These are phyloP conservation scores for Coemansia sp. DNA, from an alignment of 192 early-diverging fungal species.

Conservation along the genomic window DNA sequence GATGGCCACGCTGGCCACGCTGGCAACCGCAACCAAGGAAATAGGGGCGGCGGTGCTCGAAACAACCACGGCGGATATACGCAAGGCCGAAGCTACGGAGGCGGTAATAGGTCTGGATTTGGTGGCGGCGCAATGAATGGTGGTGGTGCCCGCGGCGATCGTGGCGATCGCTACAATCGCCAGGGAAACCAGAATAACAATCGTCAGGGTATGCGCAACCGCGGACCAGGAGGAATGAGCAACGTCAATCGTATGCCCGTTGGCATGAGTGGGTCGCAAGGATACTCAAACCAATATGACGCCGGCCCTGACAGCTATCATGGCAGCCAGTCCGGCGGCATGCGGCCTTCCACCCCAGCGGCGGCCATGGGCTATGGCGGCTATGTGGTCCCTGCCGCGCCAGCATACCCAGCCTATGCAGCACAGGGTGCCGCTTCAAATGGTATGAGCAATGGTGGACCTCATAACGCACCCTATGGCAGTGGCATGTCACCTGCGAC, in stretches of 20 bases:
- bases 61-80: slow-evolving; percentile 4
- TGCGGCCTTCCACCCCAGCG: slow-evolving; percentile 7
- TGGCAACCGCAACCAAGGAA: slow-evolving; percentile 11
- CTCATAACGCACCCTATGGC: slow-evolving; percentile 26
- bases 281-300: slow-evolving; percentile 11
- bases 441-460: slow-evolving; percentile 11
- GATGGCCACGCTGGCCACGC: slow-evolving; percentile 12
- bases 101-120: background rate
- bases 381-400: slow-evolving; percentile 29
- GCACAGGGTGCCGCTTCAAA: slow-evolving; percentile 21
- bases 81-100: slow-evolving; percentile 8
- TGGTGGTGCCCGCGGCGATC: slow-evolving; percentile 1
- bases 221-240: slow-evolving; percentile 18
- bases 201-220: slow-evolving; percentile 27
- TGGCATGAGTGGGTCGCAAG: slow-evolving; percentile 2
- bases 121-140: slow-evolving; percentile 8
- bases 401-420: slow-evolving; percentile 26
- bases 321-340: slow-evolving; percentile 10
- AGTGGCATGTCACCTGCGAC: slow-evolving; percentile 4
- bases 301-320: slow-evolving; percentile 21
- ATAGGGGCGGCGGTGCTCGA: slow-evolving; percentile 15
- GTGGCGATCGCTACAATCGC: slow-evolving; percentile 32
- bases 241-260: slow-evolving; percentile 40
- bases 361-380: slow-evolving; percentile 28
- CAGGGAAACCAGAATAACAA: slow-evolving; percentile 14